These are phyloP conservation scores for Sporothrix phasma DNA, from an alignment of 2,329 filamentous ascomycete species.

Conservation along the genomic window DNA sequence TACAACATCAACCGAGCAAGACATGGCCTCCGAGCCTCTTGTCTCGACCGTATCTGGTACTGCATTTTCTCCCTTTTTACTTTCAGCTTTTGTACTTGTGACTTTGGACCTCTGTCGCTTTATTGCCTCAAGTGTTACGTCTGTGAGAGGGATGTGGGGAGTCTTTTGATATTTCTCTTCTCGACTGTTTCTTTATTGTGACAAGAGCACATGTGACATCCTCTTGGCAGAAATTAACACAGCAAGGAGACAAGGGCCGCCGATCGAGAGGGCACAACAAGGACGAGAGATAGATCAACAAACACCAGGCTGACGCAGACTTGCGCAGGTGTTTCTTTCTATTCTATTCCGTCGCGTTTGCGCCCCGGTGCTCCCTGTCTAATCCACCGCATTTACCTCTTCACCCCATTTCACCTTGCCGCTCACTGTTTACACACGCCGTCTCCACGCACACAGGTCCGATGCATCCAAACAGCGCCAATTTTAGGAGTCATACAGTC, in stretches of 20 bases:
- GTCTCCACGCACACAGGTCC: too few species aligned
- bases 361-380: too few species aligned
- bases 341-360: too few species aligned
- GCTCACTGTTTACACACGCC: neutral
- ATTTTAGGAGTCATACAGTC: too few species aligned
- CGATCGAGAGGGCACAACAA: neutral
- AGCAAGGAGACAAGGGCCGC: neutral
- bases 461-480: neutral
- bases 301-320: neutral
- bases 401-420: neutral
- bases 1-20: slow-evolving; percentile 1
- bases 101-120: neutral
- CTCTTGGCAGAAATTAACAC: neutral
- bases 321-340: neutral
- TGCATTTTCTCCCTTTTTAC: neutral
- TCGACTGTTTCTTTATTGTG: neutral
- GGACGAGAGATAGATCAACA: neutral
- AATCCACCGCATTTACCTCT: neutral
- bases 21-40: neutral
- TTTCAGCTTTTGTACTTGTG: neutral
- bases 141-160: neutral
- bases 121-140: neutral
- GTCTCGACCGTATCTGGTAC: neutral
- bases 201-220: neutral
- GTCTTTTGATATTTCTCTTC: too few species aligned